Conservation (phyloP, 2,329 filamentous ascomycete genomes). For the Geoglossum cookeanum region DNA sequence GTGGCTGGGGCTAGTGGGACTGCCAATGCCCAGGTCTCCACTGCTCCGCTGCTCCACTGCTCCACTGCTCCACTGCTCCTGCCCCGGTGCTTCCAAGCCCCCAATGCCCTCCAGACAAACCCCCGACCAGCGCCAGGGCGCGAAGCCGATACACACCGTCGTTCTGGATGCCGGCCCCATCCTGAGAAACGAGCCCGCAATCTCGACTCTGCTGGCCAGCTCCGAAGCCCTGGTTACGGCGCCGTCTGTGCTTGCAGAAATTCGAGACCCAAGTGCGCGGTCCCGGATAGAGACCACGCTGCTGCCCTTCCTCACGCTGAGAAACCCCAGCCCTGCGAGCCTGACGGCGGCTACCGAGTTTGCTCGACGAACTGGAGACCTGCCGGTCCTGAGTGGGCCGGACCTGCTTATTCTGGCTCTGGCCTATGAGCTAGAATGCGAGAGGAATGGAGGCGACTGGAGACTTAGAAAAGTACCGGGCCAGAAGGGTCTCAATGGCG, state of each 20-base stretch:
- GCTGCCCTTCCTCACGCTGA: slow-evolving; percentile 63
- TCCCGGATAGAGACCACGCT: slow-evolving; percentile 67
- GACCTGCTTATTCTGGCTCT: slow-evolving; percentile 82
- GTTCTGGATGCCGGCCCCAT: slow-evolving; percentile 83
- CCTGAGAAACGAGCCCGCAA: slow-evolving; percentile 76
- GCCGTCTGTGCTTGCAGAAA: slow-evolving; percentile 71
- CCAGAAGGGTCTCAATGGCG: slow-evolving; percentile 36
- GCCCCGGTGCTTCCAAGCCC: background rate
- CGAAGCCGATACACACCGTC: slow-evolving; percentile 62
- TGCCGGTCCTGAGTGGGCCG: slow-evolving; percentile 67
- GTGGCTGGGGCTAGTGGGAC: background rate
- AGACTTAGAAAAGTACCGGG: slow-evolving; percentile 58
- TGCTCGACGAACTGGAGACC: slow-evolving; percentile 73
- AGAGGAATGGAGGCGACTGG: slow-evolving; percentile 80
- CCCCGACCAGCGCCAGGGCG: background rate
- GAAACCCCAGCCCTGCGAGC: slow-evolving; percentile 56
- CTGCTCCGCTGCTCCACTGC: too few relatives aligned
- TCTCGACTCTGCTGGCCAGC: slow-evolving; percentile 62
- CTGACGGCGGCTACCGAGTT: slow-evolving; percentile 68
- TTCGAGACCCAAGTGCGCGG: slow-evolving; percentile 65
- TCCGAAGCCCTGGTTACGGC: slow-evolving; percentile 66
- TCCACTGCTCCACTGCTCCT: too few relatives aligned
- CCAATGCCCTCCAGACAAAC: background rate
- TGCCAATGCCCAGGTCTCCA: too few relatives aligned
- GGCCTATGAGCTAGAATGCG: slow-evolving; percentile 85